phyloP scores from a whole-genome alignment of 306 rosid genomes.

The Rubus parviflorus region DNA sequence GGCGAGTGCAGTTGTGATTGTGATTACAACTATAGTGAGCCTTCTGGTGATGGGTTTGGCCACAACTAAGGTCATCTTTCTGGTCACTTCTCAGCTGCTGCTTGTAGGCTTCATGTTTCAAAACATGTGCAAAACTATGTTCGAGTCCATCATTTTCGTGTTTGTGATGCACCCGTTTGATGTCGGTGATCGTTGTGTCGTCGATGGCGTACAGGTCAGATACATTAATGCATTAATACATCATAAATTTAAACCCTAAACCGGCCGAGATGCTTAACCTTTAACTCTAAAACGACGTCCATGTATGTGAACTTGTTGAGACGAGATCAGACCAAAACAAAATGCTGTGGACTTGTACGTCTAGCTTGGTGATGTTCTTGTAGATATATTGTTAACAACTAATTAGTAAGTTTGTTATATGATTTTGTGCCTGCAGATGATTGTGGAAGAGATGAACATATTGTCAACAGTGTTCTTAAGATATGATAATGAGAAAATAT shows the following conservation, averaged over 20 bases:
- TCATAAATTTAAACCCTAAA: too few relatives aligned
- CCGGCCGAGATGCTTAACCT: too few relatives aligned
- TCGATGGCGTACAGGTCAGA: constrained; percentile 43
- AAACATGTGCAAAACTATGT: constrained; percentile 55
- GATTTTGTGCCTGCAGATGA: constrained; percentile 30
- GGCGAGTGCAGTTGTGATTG: constrained; percentile 47
- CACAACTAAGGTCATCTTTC: constrained; percentile 50
- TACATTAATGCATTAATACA: neutral
- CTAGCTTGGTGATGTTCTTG: too few relatives aligned
- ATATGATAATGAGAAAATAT: constrained; percentile 54
- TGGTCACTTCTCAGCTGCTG: constrained; percentile 50
- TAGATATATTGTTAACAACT: too few relatives aligned
- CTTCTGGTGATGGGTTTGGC: constrained; percentile 52
- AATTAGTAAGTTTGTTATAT: too few relatives aligned
- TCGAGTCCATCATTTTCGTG: constrained; percentile 52
- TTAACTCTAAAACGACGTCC: too few relatives aligned
- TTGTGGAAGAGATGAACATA: constrained; percentile 58
- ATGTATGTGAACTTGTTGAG: too few relatives aligned
- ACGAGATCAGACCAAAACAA: too few relatives aligned
- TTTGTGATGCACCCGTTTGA: constrained; percentile 62
- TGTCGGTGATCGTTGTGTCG: constrained; percentile 49
- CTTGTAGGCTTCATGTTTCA: constrained; percentile 57
- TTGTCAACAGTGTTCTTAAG: constrained; percentile 48
- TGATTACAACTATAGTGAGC: constrained; percentile 36
- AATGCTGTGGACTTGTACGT: too few relatives aligned